Conservation (phyloP, 768 basidiomycete species). For the Mycena filopes region DNA sequence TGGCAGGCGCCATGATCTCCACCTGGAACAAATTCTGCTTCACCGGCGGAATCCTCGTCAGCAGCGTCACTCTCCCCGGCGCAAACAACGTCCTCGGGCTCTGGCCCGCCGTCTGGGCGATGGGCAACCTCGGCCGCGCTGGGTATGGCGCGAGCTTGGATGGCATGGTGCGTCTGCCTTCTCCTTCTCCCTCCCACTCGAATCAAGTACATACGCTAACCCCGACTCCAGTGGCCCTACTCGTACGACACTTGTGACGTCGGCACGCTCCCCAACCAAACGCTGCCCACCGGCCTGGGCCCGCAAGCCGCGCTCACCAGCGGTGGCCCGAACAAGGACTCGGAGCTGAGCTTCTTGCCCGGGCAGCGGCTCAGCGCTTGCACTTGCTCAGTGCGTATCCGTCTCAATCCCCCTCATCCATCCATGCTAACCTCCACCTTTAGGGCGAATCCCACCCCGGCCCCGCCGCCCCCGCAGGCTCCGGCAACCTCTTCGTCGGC, state of each 20-base stretch:
- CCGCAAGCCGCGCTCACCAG: conserved; percentile 70
- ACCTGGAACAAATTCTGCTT: conserved; percentile 75
- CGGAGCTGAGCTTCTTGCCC: conserved; percentile 76
- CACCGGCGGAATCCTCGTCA: conserved; percentile 82
- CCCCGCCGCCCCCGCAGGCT: conserved; percentile 80
- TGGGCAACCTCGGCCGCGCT: conserved; percentile 76
- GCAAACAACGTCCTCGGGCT: conserved; percentile 69
- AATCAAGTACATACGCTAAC: neutral
- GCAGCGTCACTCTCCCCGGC: conserved; percentile 72
- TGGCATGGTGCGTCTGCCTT: conserved; percentile 62
- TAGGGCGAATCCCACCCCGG: conserved; percentile 83
- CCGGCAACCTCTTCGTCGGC: conserved; percentile 83
- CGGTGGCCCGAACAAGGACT: conserved; percentile 61
- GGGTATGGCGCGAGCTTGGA: conserved; percentile 89
- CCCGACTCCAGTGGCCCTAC: conserved; percentile 74
- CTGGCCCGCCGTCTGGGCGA: conserved; percentile 90
- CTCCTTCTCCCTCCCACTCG: conserved; percentile 6
- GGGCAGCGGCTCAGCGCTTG: conserved; percentile 89
- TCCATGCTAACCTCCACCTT: conserved; percentile 4
- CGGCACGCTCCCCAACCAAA: conserved; percentile 86
- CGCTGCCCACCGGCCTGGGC: conserved; percentile 62
- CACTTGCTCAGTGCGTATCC: conserved; percentile 66
- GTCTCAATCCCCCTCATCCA: neutral
- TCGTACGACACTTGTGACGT: conserved; percentile 86
- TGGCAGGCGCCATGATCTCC: conserved; percentile 57